Base-by-base conservation (phyloP, 257 asterid species). In the Linaria vulgaris region DNA sequence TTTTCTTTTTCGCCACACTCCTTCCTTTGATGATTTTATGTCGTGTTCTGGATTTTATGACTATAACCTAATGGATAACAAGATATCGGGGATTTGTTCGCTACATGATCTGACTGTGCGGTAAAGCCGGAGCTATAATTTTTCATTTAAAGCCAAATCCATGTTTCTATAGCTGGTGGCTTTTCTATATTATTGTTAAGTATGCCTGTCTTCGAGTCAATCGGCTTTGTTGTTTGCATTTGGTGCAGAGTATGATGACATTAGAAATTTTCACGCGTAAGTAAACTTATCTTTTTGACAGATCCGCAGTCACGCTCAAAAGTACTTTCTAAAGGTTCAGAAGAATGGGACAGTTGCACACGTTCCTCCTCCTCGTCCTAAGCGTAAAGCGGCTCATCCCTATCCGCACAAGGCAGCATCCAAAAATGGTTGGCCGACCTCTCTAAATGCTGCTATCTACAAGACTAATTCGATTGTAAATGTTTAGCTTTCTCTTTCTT, bases 281-380 rank as follows among this genome's bases (percentile, higher is more conserved):
- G n/a, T n/a, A n/a, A n/a, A n/a, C n/a, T n/a, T n/a, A n/a, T n/a
- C n/a, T n/a, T n/a, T n/a, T n/a, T n/a, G n/a, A 15, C 88, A 92
- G 98, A 92, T 92, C 27, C 85, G 98, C 57, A 92, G 98, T 78
- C 98, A 92, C 79, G 98, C 98, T 13, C 98, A 92, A 66, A 92
- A 92, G 69, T 92, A 92, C 81, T 89, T 92, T 76, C 71, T 89
- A 57, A 92, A 92, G 83, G 96, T 92, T 68, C 97, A 92, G 62
- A 92, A 92, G 85, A 92, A 92, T 71, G 97, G 98, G 69, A 72
- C 97, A 52, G 72, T 59, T 24, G 97, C 98, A 37, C 97, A 92
- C 59, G 95, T 92, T 43, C 98, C 98, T 47, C 98, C 98, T 38
- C 98, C 98, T 70, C 98, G 97, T 60, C 98, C 98, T 12, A 91